phyloP scores from a whole-genome alignment of 129 eudicot genomes.

The Mikania micrantha region DNA sequence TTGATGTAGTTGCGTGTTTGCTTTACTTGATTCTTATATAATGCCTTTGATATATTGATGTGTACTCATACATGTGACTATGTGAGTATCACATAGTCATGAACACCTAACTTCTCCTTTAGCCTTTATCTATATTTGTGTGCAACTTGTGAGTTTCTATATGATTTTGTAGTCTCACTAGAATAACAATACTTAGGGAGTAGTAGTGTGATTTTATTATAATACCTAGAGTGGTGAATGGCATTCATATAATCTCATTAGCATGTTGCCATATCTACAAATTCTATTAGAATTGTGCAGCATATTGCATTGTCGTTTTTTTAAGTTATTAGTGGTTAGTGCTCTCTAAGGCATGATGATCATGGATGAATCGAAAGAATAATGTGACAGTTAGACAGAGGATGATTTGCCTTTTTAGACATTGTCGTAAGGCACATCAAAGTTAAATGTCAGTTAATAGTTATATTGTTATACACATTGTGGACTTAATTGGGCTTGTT shows the following conservation, averaged over 20 bases:
- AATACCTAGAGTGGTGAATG: slow-evolving; percentile 12
- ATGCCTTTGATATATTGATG: slow-evolving; percentile 9
- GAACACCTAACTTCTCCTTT: background rate
- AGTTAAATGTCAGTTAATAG: background rate
- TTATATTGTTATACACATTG: background rate
- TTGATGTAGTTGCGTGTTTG: slow-evolving; percentile 21
- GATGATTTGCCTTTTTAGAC: slow-evolving; percentile 5
- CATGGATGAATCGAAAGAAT: slow-evolving; percentile 8
- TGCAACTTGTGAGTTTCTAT: slow-evolving; percentile 5
- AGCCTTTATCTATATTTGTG: background rate
- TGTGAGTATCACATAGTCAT: slow-evolving; percentile 7
- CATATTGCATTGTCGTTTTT: background rate
- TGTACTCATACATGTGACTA: background rate
- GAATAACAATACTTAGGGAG: slow-evolving; percentile 22
- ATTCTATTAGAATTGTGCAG: slow-evolving; percentile 1
- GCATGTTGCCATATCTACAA: slow-evolving; percentile 2
- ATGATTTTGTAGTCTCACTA: slow-evolving; percentile 6
- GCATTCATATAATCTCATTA: slow-evolving; percentile 3
- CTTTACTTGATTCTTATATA: slow-evolving; percentile 13
- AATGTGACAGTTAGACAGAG: background rate
- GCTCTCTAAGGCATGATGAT: slow-evolving; percentile 5
- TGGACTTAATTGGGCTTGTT: too few relatives aligned
- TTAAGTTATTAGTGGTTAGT: background rate
- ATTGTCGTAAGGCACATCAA: slow-evolving; percentile 7
- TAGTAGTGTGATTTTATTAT: slow-evolving; percentile 12